Evolutionary conservation across 2,329 filamentous ascomycete genomes (phyloP).

Genomic region (Pestalotiopsis sp.): DNA sequence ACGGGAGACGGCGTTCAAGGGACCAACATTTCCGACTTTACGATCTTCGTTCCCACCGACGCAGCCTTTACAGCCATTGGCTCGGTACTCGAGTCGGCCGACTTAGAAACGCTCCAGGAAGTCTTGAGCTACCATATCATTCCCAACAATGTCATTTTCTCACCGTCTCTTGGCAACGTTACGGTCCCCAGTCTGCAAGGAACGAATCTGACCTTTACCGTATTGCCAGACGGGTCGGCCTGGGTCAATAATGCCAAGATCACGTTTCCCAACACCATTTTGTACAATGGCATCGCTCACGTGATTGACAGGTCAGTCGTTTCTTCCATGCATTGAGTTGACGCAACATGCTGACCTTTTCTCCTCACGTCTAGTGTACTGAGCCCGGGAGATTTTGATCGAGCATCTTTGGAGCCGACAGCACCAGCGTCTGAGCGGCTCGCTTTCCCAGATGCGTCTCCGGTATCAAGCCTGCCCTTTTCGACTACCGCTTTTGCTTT

Average conservation of each 20-base stretch:
- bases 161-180: constrained; percentile 29
- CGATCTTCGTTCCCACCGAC: constrained; percentile 32
- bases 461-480: constrained; percentile 30
- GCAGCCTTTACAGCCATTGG: constrained; percentile 31
- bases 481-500: constrained; percentile 24
- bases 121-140: constrained; percentile 36
- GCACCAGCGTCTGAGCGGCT: constrained; percentile 27
- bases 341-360: background rate
- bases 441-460: constrained; percentile 28
- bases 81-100: constrained; percentile 28
- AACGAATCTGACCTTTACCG: constrained; percentile 29
- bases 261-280: constrained; percentile 31
- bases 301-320: constrained; percentile 30
- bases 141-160: constrained; percentile 32
- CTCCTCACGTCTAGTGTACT: constrained; percentile 24
- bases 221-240: constrained; percentile 30
- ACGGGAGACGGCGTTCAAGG: constrained; percentile 20
- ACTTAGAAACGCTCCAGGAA: constrained; percentile 26
- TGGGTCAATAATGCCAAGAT: constrained; percentile 37
- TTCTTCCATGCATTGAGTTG: rapidly evolving
- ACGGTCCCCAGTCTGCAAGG: constrained; percentile 28
- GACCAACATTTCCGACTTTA: constrained; percentile 34
- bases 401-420: constrained; percentile 24
- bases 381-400: constrained; percentile 29
- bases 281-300: constrained; percentile 37